Evolutionary conservation across 352 stramenopile genomes (phyloP).

Genomic region (Globisporangium splendens): DNA sequence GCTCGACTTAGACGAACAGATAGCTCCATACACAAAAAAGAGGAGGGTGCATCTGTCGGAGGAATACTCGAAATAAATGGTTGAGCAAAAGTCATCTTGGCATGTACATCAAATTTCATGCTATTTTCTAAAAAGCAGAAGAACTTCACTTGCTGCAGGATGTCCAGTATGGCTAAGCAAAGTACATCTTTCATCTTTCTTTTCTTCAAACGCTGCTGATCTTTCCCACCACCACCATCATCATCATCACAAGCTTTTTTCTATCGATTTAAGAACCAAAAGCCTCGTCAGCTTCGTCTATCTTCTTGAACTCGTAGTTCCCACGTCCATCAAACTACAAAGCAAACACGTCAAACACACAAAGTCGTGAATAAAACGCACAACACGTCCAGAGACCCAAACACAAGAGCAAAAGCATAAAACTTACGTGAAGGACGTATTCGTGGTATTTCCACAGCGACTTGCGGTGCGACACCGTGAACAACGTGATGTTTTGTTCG

Average conservation of each 20-base stretch:
- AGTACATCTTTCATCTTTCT: neutral
- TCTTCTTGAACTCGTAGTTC: constrained; percentile 86
- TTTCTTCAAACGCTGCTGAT: neutral
- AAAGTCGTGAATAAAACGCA: neutral
- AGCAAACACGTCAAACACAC: constrained; percentile 6
- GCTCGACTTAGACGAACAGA: too few species aligned
- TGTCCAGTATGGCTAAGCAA: neutral
- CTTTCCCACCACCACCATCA: neutral
- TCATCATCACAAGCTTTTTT: neutral
- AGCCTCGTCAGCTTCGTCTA: constrained; percentile 68
- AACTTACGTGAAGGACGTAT: constrained; percentile 71
- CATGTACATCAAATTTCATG: neutral
- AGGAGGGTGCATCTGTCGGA: too few species aligned
- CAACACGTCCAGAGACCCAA: neutral
- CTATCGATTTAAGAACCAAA: constrained; percentile 60
- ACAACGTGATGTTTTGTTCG: constrained; percentile 88
- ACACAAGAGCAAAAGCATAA: constrained; percentile 1
- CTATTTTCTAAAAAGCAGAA: neutral
- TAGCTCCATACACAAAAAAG: too few species aligned
- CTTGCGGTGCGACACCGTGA: constrained; percentile 90
- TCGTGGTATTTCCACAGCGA: constrained; percentile 90
- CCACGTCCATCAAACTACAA: constrained; percentile 79
- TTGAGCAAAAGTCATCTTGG: neutral
- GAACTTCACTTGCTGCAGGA: neutral
- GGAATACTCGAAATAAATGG: neutral